phyloP scores from a whole-genome alignment of 2,329 filamentous ascomycete species.

The Lecanicillium sp. region DNA sequence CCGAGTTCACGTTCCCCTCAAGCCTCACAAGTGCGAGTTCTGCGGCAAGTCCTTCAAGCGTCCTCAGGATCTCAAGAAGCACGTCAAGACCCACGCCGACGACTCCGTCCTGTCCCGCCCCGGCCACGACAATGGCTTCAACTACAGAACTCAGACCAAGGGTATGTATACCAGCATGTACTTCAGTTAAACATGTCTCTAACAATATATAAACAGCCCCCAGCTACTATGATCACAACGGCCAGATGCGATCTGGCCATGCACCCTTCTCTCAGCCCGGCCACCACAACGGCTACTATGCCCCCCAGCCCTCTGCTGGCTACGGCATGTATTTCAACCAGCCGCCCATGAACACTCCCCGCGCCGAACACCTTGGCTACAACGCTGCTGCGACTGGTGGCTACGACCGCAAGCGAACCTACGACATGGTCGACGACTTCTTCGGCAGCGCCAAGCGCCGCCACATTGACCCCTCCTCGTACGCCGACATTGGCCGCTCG shows the following conservation, averaged over 20 bases:
- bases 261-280: conserved; percentile 50
- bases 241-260: conserved; percentile 54
- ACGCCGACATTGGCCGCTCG: conserved; percentile 83
- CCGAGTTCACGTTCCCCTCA: conserved; percentile 94
- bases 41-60: conserved; percentile 99
- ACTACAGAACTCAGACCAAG: conserved; percentile 51
- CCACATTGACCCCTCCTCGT: conserved; percentile 82
- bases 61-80: conserved; percentile 97
- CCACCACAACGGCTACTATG: conserved; percentile 51
- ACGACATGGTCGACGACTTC: conserved; percentile 87
- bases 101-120: conserved; percentile 68
- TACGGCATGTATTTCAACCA: conserved; percentile 76
- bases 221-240: conserved; percentile 60
- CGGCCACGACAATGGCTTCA: conserved; percentile 46
- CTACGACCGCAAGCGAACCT: conserved; percentile 76
- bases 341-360: conserved; percentile 49
- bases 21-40: conserved; percentile 98
- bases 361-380: conserved; percentile 59
- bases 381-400: conserved; percentile 41
- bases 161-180: conserved; percentile 33
- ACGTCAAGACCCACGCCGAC: conserved; percentile 97
- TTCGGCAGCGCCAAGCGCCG: conserved; percentile 90
- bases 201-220: conserved; percentile 32
- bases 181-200: too few relatives aligned
- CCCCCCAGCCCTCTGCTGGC: conserved; percentile 46